Base-by-base conservation (phyloP, 805 yeast species). In the Spathaspora girioi region DNA sequence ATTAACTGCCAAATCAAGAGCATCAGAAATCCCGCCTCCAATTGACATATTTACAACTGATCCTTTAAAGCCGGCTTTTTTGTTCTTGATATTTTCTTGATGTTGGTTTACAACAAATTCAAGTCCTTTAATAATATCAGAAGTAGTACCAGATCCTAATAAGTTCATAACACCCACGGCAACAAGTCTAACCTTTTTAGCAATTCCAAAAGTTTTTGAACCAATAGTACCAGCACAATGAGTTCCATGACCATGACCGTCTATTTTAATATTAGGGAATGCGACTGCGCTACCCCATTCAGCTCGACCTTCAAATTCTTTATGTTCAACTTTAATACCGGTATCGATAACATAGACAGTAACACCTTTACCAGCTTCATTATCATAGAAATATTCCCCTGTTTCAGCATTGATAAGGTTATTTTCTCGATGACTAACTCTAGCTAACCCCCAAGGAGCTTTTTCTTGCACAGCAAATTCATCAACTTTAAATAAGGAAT, bases 191-290 rank as follows among this genome's bases (percentile, higher is more conserved):
- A 71, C 76, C 20, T 67, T 59, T 64, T 92, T 91, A 15, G 96
- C 89, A 2, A 89, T 94, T 6, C 97, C 97, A 69, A 74, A 91
- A 2, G 84, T 81, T 49, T 70, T 75, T 1, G 97, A 88, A 0
- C 93, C 97, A 50, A 89, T 79, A 11, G 89, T 71, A 2, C 97
- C 97, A 0, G 97, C 96, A 46, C 92, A 96, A 67, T 91, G 97
- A 1, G 97, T 89, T 0, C 97, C 97, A 65, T 91, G 97, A 0
- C 97, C 97, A 58, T 85, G 84, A 9, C 69, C 69, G 63, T 92
- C 97, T 15, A 63, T 50, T 51, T 66, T 59, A n/a, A 69, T 50
- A 41, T 64, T 61, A 9, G 75, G 75, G 60, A 68, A 66, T 3
- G 75, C 65, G 48, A 68, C 56, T 2, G 73, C 67, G n/a, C 61